Evolutionary conservation across 1,284 basidiomycete genomes (phyloP).

Genomic region (Naganishia cerealis): DNA sequence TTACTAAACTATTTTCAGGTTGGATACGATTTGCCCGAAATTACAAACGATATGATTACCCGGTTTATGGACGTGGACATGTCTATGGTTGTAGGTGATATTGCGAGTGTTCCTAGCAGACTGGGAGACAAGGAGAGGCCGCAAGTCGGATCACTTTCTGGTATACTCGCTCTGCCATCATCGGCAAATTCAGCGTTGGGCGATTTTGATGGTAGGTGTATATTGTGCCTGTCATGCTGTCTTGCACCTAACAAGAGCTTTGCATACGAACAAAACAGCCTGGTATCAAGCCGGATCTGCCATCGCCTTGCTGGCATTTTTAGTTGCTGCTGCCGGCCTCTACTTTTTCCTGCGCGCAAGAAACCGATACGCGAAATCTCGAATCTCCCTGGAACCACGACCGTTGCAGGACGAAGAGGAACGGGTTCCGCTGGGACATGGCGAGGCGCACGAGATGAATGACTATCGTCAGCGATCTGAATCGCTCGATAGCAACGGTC

Average conservation of each 20-base stretch:
- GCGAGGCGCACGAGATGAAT: slow-evolving; percentile 50
- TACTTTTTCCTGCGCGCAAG: slow-evolving; percentile 44
- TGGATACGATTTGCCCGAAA: slow-evolving; percentile 83
- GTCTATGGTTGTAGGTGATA: slow-evolving; percentile 70
- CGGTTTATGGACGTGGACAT: slow-evolving; percentile 91
- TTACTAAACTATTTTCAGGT: slow-evolving; percentile 55
- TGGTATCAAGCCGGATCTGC: slow-evolving; percentile 91
- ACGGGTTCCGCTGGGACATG: slow-evolving; percentile 59
- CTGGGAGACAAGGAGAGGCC: slow-evolving; percentile 63
- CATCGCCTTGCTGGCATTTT: slow-evolving; percentile 73
- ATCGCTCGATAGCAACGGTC: slow-evolving; percentile 19
- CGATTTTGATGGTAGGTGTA: slow-evolving; percentile 11
- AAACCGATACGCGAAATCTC: slow-evolving; percentile 48
- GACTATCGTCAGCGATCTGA: slow-evolving; percentile 38
- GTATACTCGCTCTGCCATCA: background rate
- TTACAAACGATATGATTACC: slow-evolving; percentile 95
- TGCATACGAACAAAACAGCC: slow-evolving; percentile 55
- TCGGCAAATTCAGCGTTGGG: background rate
- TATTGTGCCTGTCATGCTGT: background rate
- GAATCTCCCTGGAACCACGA: slow-evolving; percentile 55
- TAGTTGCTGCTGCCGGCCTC: slow-evolving; percentile 66
- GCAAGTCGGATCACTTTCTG: slow-evolving; percentile 38
- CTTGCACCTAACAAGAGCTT: background rate
- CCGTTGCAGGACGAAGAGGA: slow-evolving; percentile 55
- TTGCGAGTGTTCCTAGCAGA: slow-evolving; percentile 70